These are phyloP conservation scores for Noccaea caerulescens DNA, from an alignment of 345 rosid genomes.

Conservation along the genomic window DNA sequence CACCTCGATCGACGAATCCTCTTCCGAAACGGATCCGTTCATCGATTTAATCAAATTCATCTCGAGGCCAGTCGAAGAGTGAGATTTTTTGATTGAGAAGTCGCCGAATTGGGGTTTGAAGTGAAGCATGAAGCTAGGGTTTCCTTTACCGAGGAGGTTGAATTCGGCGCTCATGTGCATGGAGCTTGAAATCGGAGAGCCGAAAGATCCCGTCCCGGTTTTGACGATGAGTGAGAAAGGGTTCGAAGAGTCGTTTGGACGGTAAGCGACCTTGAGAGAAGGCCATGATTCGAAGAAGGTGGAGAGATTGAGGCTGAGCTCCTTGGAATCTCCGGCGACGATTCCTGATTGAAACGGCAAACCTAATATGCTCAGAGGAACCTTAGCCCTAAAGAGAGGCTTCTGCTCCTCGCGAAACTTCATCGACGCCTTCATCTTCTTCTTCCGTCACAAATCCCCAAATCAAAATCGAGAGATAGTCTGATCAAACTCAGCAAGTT, in stretches of 20 bases:
- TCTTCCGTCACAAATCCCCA: background rate
- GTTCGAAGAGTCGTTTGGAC: constrained; percentile 84
- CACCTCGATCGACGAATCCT: constrained; percentile 65
- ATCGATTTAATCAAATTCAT: constrained; percentile 27
- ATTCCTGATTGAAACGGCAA: constrained; percentile 89
- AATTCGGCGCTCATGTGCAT: constrained; percentile 94
- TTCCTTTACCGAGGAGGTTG: constrained; percentile 62
- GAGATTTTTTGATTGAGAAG: constrained; percentile 83
- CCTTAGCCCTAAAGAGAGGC: constrained; percentile 80
- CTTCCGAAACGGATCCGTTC: constrained; percentile 49
- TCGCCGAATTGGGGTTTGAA: constrained; percentile 90
- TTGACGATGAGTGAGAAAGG: constrained; percentile 86
- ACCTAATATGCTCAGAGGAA: constrained; percentile 77
- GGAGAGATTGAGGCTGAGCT: constrained; percentile 74
- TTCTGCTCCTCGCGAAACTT: constrained; percentile 91
- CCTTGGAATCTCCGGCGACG: constrained; percentile 87
- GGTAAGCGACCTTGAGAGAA: constrained; percentile 74
- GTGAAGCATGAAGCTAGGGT: constrained; percentile 90
- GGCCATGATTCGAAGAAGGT: constrained; percentile 92
- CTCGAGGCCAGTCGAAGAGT: constrained; percentile 57
- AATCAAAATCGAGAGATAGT: background rate
- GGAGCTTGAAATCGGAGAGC: constrained; percentile 76
- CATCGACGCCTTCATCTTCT: constrained; percentile 80
- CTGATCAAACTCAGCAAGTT: background rate
- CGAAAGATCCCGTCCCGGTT: constrained; percentile 84